Conservation (phyloP, 1,139 yeast genomes). For the Suhomyces choctaworum region DNA sequence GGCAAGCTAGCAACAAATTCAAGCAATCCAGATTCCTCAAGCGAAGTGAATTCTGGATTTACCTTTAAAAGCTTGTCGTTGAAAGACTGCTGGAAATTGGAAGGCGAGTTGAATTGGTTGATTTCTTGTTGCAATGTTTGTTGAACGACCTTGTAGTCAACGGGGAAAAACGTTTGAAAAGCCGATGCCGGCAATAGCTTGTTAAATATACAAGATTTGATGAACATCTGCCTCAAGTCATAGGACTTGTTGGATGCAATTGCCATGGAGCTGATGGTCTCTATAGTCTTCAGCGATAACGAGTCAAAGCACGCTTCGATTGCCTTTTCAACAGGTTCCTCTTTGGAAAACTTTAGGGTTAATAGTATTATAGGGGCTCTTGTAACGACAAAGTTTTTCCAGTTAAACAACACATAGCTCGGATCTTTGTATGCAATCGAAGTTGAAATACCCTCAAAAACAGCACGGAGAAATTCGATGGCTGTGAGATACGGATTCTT, state of each 20-base stretch:
- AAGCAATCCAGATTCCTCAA: constrained; percentile 52
- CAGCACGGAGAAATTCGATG: constrained; percentile 23
- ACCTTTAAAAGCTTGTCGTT: constrained; percentile 43
- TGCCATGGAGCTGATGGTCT: constrained; percentile 11
- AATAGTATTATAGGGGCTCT: constrained; percentile 28
- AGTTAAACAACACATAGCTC: constrained; percentile 31
- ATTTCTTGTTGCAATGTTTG: constrained; percentile 13
- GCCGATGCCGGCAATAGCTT: constrained; percentile 41
- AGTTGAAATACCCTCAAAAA: constrained; percentile 23
- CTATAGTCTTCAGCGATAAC: constrained; percentile 14
- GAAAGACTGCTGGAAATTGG: constrained; percentile 15
- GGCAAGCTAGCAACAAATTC: constrained; percentile 32
- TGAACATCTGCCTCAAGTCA: constrained; percentile 57
- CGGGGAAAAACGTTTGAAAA: constrained; percentile 44
- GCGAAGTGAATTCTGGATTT: constrained; percentile 54
- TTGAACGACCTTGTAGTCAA: constrained; percentile 37
- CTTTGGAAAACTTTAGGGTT: constrained; percentile 16
- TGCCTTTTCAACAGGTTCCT: constrained; percentile 16
- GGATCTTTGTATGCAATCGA: constrained; percentile 21
- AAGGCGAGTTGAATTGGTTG: constrained; percentile 11
- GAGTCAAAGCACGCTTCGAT: constrained; percentile 20
- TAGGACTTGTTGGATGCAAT: constrained; percentile 28
- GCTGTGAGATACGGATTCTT: constrained; percentile 17
- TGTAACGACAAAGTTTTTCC: constrained; percentile 37
- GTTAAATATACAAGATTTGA: constrained; percentile 47